Evolutionary conservation across 2,329 filamentous ascomycete species (phyloP).

Genomic region (Rutstroemia sp.): DNA sequence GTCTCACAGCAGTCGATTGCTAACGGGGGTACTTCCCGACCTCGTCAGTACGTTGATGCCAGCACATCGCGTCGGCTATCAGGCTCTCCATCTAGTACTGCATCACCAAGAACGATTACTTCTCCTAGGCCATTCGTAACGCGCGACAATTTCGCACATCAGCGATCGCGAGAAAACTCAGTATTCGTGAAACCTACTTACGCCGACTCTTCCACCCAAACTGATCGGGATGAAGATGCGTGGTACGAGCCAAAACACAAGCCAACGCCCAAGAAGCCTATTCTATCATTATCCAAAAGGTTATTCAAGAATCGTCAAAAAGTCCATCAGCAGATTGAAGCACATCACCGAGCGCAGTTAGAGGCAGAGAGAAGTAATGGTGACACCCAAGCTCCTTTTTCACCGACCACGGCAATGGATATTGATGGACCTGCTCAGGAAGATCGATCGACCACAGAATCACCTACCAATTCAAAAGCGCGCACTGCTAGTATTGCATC

Average conservation of each 20-base stretch:
- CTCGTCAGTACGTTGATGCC: slow-evolving; percentile 26
- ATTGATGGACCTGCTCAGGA: slow-evolving; percentile 16
- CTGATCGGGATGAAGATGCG: slow-evolving; percentile 25
- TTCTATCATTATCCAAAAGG: slow-evolving; percentile 25
- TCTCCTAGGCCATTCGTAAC: slow-evolving; percentile 15
- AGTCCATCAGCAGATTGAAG: slow-evolving; percentile 16
- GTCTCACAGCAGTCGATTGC: slow-evolving; percentile 18
- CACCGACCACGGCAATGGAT: slow-evolving; percentile 21
- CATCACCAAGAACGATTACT: slow-evolving; percentile 22
- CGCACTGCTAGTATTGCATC: slow-evolving; percentile 23
- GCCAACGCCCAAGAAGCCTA: slow-evolving; percentile 17
- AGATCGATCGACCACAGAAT: slow-evolving; percentile 14
- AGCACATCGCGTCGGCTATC: slow-evolving; percentile 27
- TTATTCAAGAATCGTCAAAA: slow-evolving; percentile 26
- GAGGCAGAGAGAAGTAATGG: slow-evolving; percentile 7
- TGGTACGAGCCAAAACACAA: slow-evolving; percentile 24
- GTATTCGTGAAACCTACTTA: slow-evolving; percentile 21
- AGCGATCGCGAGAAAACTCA: slow-evolving; percentile 21
- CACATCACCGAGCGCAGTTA: slow-evolving; percentile 8
- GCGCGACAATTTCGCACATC: slow-evolving; percentile 11
- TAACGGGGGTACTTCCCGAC: slow-evolving; percentile 16
- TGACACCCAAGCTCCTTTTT: slow-evolving; percentile 11
- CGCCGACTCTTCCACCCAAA: slow-evolving; percentile 26
- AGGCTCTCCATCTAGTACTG: slow-evolving; percentile 24
- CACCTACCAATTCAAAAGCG: slow-evolving; percentile 18